Percentiles rank a stretch among this genome's conserved stretches.
Conservation (phyloP, 1,139 yeast genomes). For the Scheffersomyces parashehatae region DNA sequence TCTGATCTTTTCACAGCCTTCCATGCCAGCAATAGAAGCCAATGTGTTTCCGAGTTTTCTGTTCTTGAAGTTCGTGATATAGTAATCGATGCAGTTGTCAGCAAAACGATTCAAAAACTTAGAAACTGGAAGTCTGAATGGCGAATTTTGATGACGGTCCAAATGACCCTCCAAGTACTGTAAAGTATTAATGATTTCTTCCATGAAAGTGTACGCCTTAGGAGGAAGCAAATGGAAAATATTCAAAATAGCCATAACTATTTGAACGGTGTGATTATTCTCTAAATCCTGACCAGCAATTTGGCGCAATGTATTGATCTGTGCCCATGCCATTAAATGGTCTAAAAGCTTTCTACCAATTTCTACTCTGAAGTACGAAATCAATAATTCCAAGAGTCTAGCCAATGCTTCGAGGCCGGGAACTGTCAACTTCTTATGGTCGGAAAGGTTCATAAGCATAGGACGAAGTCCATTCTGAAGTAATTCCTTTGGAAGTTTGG, state of each 20-base stretch:
- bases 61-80: conserved; percentile 64
- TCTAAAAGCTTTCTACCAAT: conserved; percentile 92
- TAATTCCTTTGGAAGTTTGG: conserved; percentile 88
- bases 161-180: conserved; percentile 78
- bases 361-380: conserved; percentile 93
- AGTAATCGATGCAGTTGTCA: conserved; percentile 70
- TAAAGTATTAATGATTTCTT: conserved; percentile 76
- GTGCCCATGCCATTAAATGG: conserved; percentile 96
- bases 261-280: conserved; percentile 77
- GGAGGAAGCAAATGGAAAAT: conserved; percentile 92
- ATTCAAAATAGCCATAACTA: conserved; percentile 86
- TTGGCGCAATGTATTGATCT: conserved; percentile 70
- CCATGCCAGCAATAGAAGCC: conserved; percentile 62
- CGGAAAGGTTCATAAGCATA: conserved; percentile 91
- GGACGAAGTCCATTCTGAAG: conserved; percentile 94
- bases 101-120: conserved; percentile 85
- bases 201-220: conserved; percentile 89
- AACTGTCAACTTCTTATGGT: conserved; percentile 85
- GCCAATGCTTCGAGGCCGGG: conserved; percentile 92
- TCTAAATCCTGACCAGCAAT: conserved; percentile 74
- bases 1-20: conserved; percentile 60
- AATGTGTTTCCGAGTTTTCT: conserved; percentile 68
- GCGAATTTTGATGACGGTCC: conserved; percentile 84
- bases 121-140: conserved; percentile 89
- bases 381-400: conserved; percentile 77